Evolutionary conservation across 306 rosid genomes (phyloP).

Genomic region (cucumber (Cucumis sativus)): Cucumber_9930_V3 NC_026658.2:10124501-10125000

Average conservation of each 20-base stretch:
- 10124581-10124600: not conserved
- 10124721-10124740: not conserved
- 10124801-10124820: constrained; percentile 9
- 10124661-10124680: not conserved
- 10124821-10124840: not conserved
- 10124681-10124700: not conserved
- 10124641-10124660: not conserved
- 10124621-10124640: constrained; percentile 2
- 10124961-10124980: not conserved
- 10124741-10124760: not conserved
- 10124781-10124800: not conserved
- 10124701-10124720: not conserved
- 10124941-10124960: not conserved
- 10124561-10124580: not conserved
- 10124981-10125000: not conserved
- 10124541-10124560: not conserved
- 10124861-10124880: not conserved
- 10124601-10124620: not conserved
- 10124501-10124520: not conserved
- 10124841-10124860: not conserved
- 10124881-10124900: not conserved
- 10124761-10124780: constrained; percentile 19
- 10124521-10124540: not conserved
- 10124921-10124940: not conserved
- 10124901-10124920: not conserved